Base-by-base conservation (phyloP, 192 early-diverging fungal genomes). In the Coemansia sp. region DNA sequence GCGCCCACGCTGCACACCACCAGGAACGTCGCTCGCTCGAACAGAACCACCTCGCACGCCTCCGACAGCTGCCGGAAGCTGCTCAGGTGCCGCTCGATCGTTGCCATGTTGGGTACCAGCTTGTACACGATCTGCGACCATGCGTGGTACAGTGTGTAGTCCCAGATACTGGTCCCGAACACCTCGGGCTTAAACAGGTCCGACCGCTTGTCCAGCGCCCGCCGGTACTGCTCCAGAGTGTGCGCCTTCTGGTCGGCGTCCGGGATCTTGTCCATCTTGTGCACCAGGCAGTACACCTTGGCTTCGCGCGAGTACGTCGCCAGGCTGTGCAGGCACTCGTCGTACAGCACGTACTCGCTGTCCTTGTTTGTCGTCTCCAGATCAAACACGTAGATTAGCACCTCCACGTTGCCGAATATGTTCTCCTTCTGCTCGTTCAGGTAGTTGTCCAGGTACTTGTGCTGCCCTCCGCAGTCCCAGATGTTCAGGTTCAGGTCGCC, bases 371-470 rank as follows among this genome's bases (percentile, higher is more conserved):
- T 82, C 30, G 86, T 89, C 74, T 96, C 96, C 38, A 96, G 85
- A 76, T 98, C 94, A 80, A 98, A 97, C 53, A 98, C 94, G 62
- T 96, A 98, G 62, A 98, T 98, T 15, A 99, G 83, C n/a, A 99
- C 93, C 74, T 99, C 94, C 4, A 99, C 96, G 73, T 96, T 95
- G 43, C 91, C 86, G 71, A 99, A 99, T 47, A 99, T 94, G 61
- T 91, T 90, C 55, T 99, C 95, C 52, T 89, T 81, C 51, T 96
- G 91, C 38, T 91, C 85, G 7, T 88, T 85, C 80, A 97, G 87
- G 72, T 95, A 99, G 71, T 90, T 96, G 67, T 97, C 94, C 91
- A 97, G 89, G 78, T 96, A 99, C 89, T 82, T 97, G 91, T 55
- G 93, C 90, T 79, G 89, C 65, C 91, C 91, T 59, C 92, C 92